Evolutionary conservation across 1,284 basidiomycete genomes (phyloP).

Genomic region (Fereydounia khargensis): DNA sequence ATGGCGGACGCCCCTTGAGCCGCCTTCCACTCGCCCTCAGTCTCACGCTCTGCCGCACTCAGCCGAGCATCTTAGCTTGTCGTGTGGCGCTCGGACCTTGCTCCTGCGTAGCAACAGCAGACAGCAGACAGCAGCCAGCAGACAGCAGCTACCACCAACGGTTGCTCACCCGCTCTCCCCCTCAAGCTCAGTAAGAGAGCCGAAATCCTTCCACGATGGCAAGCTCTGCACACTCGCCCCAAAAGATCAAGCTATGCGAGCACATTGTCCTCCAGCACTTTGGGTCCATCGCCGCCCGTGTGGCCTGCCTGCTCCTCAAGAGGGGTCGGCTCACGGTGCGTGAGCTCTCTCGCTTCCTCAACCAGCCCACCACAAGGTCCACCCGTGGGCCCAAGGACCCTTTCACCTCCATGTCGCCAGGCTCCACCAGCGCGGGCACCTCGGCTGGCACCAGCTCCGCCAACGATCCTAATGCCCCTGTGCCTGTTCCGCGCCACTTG

Average conservation of each 20-base stretch:
- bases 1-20: too few relatives aligned
- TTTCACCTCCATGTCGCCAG: constrained; percentile 9
- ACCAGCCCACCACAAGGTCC: constrained; percentile 20
- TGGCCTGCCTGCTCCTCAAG: constrained; percentile 77
- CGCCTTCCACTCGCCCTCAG: too few relatives aligned
- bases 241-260: constrained; percentile 64
- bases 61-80: too few relatives aligned
- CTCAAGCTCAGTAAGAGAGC: too few relatives aligned
- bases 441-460: constrained; percentile 22
- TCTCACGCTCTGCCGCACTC: too few relatives aligned
- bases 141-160: too few relatives aligned
- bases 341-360: constrained; percentile 54
- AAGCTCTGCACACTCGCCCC: constrained; percentile 34
- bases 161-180: too few relatives aligned
- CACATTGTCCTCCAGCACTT: constrained; percentile 76
- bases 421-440: constrained; percentile 16
- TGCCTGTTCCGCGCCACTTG: constrained; percentile 65
- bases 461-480: constrained; percentile 64
- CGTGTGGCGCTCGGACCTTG: too few relatives aligned
- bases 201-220: constrained; percentile 8
- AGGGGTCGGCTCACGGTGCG: constrained; percentile 76
- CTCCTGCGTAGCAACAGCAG: too few relatives aligned
- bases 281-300: constrained; percentile 69
- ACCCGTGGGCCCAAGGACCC: constrained; percentile 24
- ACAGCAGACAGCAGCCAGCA: too few relatives aligned